These are phyloP conservation scores for Hysterium pulicare DNA, from an alignment of 2,329 filamentous ascomycete genomes.

Conservation along the genomic window DNA sequence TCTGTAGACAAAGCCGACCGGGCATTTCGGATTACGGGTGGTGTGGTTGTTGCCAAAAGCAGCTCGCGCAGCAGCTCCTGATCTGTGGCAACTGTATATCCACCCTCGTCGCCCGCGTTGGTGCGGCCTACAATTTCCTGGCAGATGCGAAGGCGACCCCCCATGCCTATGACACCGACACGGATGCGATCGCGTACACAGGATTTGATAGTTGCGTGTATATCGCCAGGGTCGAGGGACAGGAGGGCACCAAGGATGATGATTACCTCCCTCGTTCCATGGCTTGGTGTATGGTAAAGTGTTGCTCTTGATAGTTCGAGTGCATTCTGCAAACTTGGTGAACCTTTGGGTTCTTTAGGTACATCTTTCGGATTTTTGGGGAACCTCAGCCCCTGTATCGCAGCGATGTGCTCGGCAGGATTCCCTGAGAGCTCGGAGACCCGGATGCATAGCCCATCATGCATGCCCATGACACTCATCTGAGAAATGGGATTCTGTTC, in stretches of 20 bases:
- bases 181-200: slow-evolving; percentile 81
- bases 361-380: slow-evolving; percentile 68
- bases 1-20: slow-evolving; percentile 51
- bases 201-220: slow-evolving; percentile 79
- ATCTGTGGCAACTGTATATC: slow-evolving; percentile 82
- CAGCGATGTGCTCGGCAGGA: slow-evolving; percentile 79
- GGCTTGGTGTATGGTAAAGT: slow-evolving; percentile 87
- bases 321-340: slow-evolving; percentile 75
- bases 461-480: slow-evolving; percentile 87
- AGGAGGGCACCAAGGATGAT: slow-evolving; percentile 88
- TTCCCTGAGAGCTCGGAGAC: slow-evolving; percentile 91
- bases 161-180: slow-evolving; percentile 83
- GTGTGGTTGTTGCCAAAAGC: slow-evolving; percentile 84
- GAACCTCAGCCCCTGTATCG: slow-evolving; percentile 62
- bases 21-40: slow-evolving; percentile 71
- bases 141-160: slow-evolving; percentile 90
- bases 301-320: slow-evolving; percentile 91
- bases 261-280: slow-evolving; percentile 89
- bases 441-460: slow-evolving; percentile 80
- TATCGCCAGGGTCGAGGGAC: slow-evolving; percentile 90
- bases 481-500: slow-evolving; percentile 99
- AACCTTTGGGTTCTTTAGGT: slow-evolving; percentile 54
- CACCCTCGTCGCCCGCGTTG: slow-evolving; percentile 71
- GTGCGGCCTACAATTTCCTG: slow-evolving; percentile 83
- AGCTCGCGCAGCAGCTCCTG: slow-evolving; percentile 85